Evolutionary conservation across 2,329 filamentous ascomycete genomes (phyloP).

Genomic region (Aspergillaceae sp.): DNA sequence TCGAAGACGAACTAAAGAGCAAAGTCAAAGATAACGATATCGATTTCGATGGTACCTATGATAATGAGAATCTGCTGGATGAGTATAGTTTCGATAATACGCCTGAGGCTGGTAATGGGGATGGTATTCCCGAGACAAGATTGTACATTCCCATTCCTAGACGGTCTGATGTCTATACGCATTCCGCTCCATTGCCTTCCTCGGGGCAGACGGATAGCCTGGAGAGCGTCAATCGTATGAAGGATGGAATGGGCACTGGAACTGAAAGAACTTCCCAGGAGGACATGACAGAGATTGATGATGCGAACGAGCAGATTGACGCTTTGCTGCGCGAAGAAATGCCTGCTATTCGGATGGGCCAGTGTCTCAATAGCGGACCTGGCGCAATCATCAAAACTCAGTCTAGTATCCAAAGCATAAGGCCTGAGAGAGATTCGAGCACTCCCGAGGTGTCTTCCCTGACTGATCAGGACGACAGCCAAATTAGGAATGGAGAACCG

Average conservation of each 20-base stretch:
- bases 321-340: background rate
- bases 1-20: background rate
- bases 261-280: background rate
- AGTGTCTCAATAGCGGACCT: conserved; percentile 8
- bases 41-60: too few relatives aligned
- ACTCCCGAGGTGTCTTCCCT: background rate
- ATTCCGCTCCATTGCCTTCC: conserved; percentile 8
- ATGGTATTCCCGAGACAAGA: conserved; percentile 6
- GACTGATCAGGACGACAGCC: too few relatives aligned
- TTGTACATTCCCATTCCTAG: conserved; percentile 11
- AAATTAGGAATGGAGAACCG: too few relatives aligned
- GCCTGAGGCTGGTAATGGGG: background rate
- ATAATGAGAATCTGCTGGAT: too few relatives aligned
- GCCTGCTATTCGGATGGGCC: conserved; percentile 7
- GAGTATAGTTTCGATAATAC: too few relatives aligned
- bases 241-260: too few relatives aligned
- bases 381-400: conserved; percentile 6
- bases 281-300: background rate
- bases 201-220: too few relatives aligned
- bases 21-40: background rate
- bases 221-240: too few relatives aligned
- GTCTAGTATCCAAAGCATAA: conserved; percentile 6
- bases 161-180: conserved; percentile 3
- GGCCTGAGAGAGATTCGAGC: conserved; percentile 4
- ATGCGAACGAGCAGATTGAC: background rate